Evolutionary conservation across 345 rosid genomes (phyloP).

Genomic region (Boechera retrofracta): DNA sequence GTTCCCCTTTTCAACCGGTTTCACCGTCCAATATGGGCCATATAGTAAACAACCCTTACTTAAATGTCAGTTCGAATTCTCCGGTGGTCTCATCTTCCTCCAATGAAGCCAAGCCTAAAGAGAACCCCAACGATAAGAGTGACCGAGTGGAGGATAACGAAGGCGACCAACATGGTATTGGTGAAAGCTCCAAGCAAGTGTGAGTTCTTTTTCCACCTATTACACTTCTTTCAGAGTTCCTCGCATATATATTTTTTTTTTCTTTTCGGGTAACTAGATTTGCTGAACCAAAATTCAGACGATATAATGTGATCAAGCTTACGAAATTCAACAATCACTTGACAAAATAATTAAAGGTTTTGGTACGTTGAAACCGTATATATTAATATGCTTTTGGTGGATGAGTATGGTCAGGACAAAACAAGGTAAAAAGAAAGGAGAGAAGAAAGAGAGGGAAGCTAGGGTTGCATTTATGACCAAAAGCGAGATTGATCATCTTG

Average conservation of each 20-base stretch:
- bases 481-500: conserved; percentile 80
- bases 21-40: conserved; percentile 28
- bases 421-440: conserved; percentile 55
- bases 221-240: not conserved
- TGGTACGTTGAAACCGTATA: not conserved
- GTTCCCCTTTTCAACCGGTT: conserved; percentile 26
- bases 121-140: conserved; percentile 50
- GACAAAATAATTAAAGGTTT: not conserved
- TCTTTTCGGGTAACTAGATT: not conserved
- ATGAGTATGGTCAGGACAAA: conserved; percentile 49
- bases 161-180: conserved; percentile 46
- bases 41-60: conserved; percentile 15
- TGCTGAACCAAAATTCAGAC: not conserved
- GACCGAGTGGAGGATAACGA: conserved; percentile 41
- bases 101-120: conserved; percentile 57
- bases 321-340: not conserved
- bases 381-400: conserved; percentile 7
- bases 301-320: too few relatives aligned
- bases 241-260: not conserved
- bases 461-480: conserved; percentile 81
- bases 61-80: conserved; percentile 47
- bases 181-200: conserved; percentile 61
- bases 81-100: conserved; percentile 63
- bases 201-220: conserved; percentile 30
- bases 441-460: conserved; percentile 61